Evolutionary conservation across 345 rosid genomes (phyloP).

Genomic region (Orychophragmus violaceus): DNA sequence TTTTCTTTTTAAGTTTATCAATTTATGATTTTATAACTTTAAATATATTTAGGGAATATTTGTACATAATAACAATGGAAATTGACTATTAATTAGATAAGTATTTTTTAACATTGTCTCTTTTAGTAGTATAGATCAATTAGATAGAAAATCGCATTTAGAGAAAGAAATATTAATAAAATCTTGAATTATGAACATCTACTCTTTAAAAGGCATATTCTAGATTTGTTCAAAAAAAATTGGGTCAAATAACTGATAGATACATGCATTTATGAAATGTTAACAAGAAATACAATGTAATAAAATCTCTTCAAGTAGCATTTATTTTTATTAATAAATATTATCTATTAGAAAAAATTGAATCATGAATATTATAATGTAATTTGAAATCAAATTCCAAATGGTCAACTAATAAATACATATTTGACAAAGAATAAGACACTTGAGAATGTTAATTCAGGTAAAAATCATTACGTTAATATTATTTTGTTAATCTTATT

Average conservation of each 20-base stretch:
- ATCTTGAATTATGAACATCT: background rate
- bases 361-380: background rate
- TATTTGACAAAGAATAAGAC: no score
- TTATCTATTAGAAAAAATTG: background rate
- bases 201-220: background rate
- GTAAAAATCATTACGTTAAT: no score
- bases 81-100: background rate
- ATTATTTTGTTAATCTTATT: no score
- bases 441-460: no score
- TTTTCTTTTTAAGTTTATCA: no score
- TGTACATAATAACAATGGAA: background rate
- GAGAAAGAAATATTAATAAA: background rate
- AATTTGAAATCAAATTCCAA: background rate
- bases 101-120: background rate
- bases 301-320: background rate
- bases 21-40: no score
- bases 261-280: background rate
- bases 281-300: background rate
- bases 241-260: background rate
- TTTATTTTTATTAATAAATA: background rate
- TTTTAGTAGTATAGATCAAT: background rate
- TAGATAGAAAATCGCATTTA: background rate
- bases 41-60: background rate
- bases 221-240: no score
- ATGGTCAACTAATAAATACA: background rate